Conservation (phyloP, 176 grass and related monocot genomes). For the Phoenix dactylifera region DNA sequence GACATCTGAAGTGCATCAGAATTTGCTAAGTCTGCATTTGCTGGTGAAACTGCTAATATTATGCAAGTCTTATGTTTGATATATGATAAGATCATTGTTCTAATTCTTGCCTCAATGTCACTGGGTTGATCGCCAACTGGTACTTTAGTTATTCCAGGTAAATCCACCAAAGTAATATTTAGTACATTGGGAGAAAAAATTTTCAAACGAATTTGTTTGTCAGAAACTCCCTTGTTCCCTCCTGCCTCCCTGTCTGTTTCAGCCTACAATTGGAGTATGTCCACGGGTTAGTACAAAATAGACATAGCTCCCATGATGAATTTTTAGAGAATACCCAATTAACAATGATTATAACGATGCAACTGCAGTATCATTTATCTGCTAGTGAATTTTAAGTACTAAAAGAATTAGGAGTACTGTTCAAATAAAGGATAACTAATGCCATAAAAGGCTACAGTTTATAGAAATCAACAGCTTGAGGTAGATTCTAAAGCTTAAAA, state of each 20-base stretch:
- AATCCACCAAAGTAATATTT: constrained; percentile 92
- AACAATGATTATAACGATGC: no score
- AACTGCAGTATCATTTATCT: no score
- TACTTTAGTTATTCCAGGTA: constrained; percentile 98
- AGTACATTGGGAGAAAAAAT: constrained; percentile 98
- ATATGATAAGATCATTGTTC: constrained; percentile 98
- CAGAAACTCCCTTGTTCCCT: constrained; percentile 82
- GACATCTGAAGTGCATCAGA: constrained; percentile 99
- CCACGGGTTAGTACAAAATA: no score
- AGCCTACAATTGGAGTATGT: constrained; percentile 33
- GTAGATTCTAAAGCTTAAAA: no score
- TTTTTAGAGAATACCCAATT: no score
- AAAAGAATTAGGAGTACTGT: no score
- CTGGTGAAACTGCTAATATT: constrained; percentile 92
- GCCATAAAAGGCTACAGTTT: no score
- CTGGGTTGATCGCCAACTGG: constrained; percentile 96
- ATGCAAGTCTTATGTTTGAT: constrained; percentile 97
- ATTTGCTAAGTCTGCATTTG: constrained; percentile 96
- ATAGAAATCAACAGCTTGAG: no score
- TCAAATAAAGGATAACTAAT: no score
- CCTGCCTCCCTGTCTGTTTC: constrained; percentile 91
- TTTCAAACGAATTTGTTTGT: constrained; percentile 90
- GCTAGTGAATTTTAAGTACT: no score
- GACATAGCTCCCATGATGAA: no score
- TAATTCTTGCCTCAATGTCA: constrained; percentile 95